Conservation (phyloP, 2,329 filamentous ascomycete species). For the Tolypocladium ovalisporum region DNA sequence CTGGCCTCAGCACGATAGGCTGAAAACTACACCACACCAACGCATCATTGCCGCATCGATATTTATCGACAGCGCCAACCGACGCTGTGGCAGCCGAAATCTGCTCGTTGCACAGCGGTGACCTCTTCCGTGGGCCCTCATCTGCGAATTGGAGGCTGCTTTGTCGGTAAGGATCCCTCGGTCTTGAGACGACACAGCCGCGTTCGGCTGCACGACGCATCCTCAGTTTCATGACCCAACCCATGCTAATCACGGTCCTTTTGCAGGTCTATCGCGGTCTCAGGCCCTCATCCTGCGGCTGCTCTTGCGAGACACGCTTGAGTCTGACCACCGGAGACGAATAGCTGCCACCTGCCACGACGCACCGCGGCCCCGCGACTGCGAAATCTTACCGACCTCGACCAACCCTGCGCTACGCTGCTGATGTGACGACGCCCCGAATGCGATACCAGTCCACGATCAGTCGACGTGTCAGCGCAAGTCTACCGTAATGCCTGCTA, state of each 20-base stretch:
- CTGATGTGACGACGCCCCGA: slow-evolving; percentile 5
- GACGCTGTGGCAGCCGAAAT: neutral
- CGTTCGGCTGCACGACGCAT: neutral
- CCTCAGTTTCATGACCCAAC: neutral
- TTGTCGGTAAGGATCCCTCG: neutral
- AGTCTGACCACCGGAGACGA: neutral
- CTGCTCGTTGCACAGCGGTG: neutral
- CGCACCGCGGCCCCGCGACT: neutral
- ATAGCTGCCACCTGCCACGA: too few relatives aligned
- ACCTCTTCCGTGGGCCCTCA: neutral
- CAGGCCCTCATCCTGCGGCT: neutral
- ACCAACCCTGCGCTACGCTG: neutral
- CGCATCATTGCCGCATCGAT: neutral
- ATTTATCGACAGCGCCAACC: neutral
- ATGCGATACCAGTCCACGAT: slow-evolving; percentile 5
- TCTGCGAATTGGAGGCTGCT: neutral
- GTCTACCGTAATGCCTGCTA: slow-evolving; percentile 24
- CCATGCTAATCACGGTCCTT: neutral
- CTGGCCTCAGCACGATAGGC: neutral
- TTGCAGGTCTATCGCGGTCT: neutral
- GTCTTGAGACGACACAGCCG: neutral
- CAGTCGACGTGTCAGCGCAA: slow-evolving; percentile 5
- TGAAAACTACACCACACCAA: slow-evolving; percentile 2
- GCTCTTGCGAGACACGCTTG: neutral
- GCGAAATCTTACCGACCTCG: neutral